phyloP scores from a whole-genome alignment of 352 stramenopile genomes.

The Paralagenidium karlingii region DNA sequence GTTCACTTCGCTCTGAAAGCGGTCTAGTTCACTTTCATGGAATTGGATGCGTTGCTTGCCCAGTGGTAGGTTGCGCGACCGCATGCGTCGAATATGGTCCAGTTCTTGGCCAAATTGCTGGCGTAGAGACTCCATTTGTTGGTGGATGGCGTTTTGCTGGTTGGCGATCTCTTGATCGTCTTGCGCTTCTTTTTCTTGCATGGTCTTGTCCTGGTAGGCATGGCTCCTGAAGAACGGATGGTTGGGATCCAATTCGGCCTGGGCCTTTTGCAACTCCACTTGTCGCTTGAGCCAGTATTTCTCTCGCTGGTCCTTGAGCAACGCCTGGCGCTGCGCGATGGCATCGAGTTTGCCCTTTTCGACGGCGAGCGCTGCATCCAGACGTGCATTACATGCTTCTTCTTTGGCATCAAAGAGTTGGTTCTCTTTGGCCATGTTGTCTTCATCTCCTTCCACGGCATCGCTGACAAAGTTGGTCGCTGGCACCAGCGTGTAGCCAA shows the following conservation, averaged over 20 bases:
- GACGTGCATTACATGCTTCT: conserved; percentile 13
- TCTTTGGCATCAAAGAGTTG: conserved; percentile 43
- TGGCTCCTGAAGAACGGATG: conserved; percentile 67
- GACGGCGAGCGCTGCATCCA: conserved; percentile 16
- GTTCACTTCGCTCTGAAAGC: conserved; percentile 28
- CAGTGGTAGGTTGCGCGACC: conserved; percentile 25
- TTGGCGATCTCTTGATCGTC: conserved; percentile 41
- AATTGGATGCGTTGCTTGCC: conserved; percentile 40
- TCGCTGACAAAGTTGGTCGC: conserved; percentile 21
- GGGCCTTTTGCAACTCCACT: conserved; percentile 45
- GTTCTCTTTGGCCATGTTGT: conserved; percentile 18
- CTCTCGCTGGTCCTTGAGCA: conserved; percentile 29
- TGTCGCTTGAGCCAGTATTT: conserved; percentile 50
- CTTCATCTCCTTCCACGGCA: conserved; percentile 14
- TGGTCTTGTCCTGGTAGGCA: conserved; percentile 45
- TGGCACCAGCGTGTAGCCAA: conserved; percentile 45
- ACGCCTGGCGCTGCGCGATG: conserved; percentile 28
- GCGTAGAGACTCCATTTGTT: conserved; percentile 23
- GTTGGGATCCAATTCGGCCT: conserved; percentile 61
- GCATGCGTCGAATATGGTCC: conserved; percentile 20
- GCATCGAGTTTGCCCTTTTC: conserved; percentile 50
- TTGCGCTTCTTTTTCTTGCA: conserved; percentile 26
- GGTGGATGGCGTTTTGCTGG: conserved; percentile 25
- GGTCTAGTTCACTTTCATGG: conserved; percentile 40
- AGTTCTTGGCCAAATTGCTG: conserved; percentile 19